Evolutionary conservation across 139 green algal species (phyloP), one percentile per base, ranked within the genome.

Genomic region (Chlamydomonas sp.): DNA sequence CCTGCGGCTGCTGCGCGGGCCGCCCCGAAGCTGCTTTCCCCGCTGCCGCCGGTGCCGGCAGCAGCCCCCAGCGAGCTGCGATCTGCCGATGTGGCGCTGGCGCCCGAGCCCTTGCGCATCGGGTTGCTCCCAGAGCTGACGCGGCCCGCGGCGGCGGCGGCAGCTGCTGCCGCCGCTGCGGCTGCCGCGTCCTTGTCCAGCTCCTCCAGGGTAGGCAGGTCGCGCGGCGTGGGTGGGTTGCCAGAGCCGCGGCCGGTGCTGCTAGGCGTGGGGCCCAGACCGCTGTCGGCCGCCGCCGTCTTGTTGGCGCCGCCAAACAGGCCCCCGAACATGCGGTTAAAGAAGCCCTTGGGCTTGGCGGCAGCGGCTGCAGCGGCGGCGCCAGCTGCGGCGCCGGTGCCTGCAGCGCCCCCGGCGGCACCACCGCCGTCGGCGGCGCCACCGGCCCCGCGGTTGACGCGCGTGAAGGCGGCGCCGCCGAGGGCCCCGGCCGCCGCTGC

Each of bases 191-290:
- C 71, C 63, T 80, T 7, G 10, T 86, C 82, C 31, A 86, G 49
- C 71, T 86, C 15, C 62, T 60, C 82, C 71, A 86, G 71, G 0
- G 82, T 74, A 4, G 82, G 82, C 82, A 86, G 82, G 18, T 86
- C 71, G 58, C n/a, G 71, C 14, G 14, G 18, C 14, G 69, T 18
- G 69, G 69, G 17, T 12, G 67, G 10, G 67, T 15, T 15, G 67
- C 14, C 3, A 73, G 8, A 4, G 67, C 67, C 67, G 67, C 10
- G 7, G 71, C 71, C 71, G n/a, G 20, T n/a, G 71, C 17, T n/a
- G n/a, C 71, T 9, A 6, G n/a, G 7, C n/a, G n/a, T n/a, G 71
- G 20, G 17, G 69, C 69, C 69, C 17, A 16, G 14, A 66, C 14
- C 78, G 62, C 17, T n/a, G 78, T 6, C 62, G 14, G 5, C 1